Percentiles rank a stretch among this genome's conserved stretches.
Conservation (phyloP, 2,329 filamentous ascomycete species). For the Aspergillus terreus region DNA sequence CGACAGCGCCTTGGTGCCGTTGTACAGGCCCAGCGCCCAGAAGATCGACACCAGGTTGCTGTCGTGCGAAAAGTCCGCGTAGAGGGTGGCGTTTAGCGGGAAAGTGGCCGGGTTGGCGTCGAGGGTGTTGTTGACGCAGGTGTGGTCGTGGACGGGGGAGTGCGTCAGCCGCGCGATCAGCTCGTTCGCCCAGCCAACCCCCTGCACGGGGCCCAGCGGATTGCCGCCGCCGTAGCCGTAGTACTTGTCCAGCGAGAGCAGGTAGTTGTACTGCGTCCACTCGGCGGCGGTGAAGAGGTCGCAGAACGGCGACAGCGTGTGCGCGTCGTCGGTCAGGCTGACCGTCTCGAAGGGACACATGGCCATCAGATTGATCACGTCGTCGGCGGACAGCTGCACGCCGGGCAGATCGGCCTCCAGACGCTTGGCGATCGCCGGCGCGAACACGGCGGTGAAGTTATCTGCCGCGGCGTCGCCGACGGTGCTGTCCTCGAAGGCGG, state of each 20-base stretch:
- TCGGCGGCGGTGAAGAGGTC: slow-evolving; percentile 67
- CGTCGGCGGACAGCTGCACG: slow-evolving; percentile 58
- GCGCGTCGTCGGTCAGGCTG: slow-evolving; percentile 50
- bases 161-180: slow-evolving; percentile 75
- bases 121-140: slow-evolving; percentile 73
- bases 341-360: slow-evolving; percentile 82
- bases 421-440: slow-evolving; percentile 63
- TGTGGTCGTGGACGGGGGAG: slow-evolving; percentile 65
- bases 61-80: slow-evolving; percentile 90
- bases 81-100: slow-evolving; percentile 65
- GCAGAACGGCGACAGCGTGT: slow-evolving; percentile 67
- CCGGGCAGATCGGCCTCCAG: slow-evolving; percentile 67
- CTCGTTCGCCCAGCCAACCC: slow-evolving; percentile 84
- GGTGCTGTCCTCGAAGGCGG: slow-evolving; percentile 61
- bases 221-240: slow-evolving; percentile 78
- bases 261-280: slow-evolving; percentile 79
- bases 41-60: slow-evolving; percentile 79
- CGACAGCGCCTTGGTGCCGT: slow-evolving; percentile 55
- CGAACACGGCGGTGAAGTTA: slow-evolving; percentile 61
- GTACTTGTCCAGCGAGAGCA: slow-evolving; percentile 75
- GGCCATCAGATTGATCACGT: slow-evolving; percentile 77
- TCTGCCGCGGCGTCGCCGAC: slow-evolving; percentile 45
- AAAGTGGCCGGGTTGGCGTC: slow-evolving; percentile 67
- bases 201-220: slow-evolving; percentile 75
- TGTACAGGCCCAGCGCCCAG: slow-evolving; percentile 74